Percentiles rank a stretch among this genome's conserved stretches.
Evolutionary conservation across 2,329 filamentous ascomycete genomes (phyloP).

Genomic region (Leptographium galeiforme): DNA sequence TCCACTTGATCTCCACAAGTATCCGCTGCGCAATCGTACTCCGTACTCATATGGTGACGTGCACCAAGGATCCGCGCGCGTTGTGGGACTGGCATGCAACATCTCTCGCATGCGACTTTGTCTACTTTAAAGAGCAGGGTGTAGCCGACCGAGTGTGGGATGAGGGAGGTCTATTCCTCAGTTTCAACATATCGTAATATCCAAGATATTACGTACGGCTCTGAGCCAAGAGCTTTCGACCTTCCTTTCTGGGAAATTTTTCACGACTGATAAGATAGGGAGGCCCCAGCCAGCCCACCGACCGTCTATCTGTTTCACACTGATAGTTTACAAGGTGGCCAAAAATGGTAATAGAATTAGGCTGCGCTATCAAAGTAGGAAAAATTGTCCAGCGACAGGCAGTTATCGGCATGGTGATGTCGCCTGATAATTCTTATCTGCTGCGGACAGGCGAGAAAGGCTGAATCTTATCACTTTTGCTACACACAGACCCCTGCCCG

Average conservation of each 20-base stretch:
- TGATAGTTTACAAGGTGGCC: too few species aligned
- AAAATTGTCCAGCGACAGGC: neutral
- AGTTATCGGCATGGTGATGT: neutral
- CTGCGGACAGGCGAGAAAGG: neutral
- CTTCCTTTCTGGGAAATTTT: slow-evolving; percentile 9
- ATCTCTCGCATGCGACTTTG: too few species aligned
- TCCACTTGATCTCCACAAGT: too few species aligned
- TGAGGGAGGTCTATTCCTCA: too few species aligned
- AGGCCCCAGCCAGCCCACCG: neutral
- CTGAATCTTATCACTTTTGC: neutral
- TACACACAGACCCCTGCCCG: neutral
- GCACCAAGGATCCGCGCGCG: too few species aligned
- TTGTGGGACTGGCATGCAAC: too few species aligned
- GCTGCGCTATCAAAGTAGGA: neutral
- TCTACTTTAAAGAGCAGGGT: too few species aligned
- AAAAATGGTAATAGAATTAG: neutral
- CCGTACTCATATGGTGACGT: too few species aligned
- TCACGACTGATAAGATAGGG: neutral
- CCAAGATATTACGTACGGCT: neutral
- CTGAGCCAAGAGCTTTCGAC: neutral
- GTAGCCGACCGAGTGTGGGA: too few species aligned
- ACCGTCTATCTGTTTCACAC: neutral
- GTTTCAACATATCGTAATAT: neutral
- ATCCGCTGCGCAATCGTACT: too few species aligned
- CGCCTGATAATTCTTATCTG: neutral